phyloP scores from a whole-genome alignment of 106 monocot genomes.

The Allium sativum region DNA sequence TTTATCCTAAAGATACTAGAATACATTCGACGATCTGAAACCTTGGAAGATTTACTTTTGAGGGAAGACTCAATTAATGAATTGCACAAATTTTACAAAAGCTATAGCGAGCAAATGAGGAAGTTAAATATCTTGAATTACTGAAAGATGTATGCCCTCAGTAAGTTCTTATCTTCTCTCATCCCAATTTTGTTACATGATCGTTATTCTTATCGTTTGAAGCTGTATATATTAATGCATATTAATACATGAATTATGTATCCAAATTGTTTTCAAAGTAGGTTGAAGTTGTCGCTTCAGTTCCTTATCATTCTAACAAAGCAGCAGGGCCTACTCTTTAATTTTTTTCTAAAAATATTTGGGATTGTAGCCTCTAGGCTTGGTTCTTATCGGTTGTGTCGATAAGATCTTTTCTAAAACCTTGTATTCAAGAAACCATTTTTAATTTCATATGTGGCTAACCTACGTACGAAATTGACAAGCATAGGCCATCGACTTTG shows the following conservation, averaged over 20 bases:
- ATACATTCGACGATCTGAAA: conserved; percentile 22
- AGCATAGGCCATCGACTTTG: too few relatives aligned
- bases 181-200: not conserved
- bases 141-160: conserved; percentile 90
- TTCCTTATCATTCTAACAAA: too few relatives aligned
- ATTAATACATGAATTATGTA: not conserved
- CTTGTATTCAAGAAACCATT: too few relatives aligned
- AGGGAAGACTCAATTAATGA: conserved; percentile 65
- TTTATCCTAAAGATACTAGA: not conserved
- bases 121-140: conserved; percentile 75
- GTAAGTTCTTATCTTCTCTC: conserved; percentile 22
- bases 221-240: not conserved
- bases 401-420: too few relatives aligned
- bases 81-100: conserved; percentile 65
- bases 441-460: too few relatives aligned
- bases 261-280: not conserved
- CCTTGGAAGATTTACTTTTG: conserved; percentile 41
- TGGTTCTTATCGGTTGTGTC: too few relatives aligned
- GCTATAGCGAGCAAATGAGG: conserved; percentile 79
- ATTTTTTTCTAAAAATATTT: too few relatives aligned
- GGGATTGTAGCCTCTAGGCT: too few relatives aligned
- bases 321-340: too few relatives aligned
- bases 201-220: not conserved
- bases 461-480: too few relatives aligned
- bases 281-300: too few relatives aligned